A percentile compares a stretch with the other conserved stretches of the same genome.
Evolutionary conservation across 2,329 filamentous ascomycete genomes (phyloP).

Genomic region (Cytospora chrysosperma): DNA sequence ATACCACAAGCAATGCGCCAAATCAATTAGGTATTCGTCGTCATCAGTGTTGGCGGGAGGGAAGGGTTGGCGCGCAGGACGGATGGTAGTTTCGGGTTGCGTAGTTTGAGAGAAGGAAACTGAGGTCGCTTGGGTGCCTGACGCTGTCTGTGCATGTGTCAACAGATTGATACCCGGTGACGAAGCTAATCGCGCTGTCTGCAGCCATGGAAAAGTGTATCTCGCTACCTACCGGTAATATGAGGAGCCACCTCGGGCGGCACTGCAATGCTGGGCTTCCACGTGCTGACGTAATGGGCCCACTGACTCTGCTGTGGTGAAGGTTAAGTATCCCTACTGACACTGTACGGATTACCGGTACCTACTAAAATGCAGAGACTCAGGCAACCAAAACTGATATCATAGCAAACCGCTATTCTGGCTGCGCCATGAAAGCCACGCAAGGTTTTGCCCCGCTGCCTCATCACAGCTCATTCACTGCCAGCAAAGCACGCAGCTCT

Average conservation of each 20-base stretch:
- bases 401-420: background rate
- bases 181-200: conserved; percentile 11
- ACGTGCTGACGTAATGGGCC: background rate
- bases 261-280: conserved; percentile 1
- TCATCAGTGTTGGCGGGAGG: conserved; percentile 9
- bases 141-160: background rate
- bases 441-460: conserved; percentile 11
- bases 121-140: conserved; percentile 7
- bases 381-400: background rate
- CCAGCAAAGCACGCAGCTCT: background rate
- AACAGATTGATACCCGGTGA: conserved; percentile 12
- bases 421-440: conserved; percentile 11
- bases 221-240: conserved; percentile 19
- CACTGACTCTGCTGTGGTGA: background rate
- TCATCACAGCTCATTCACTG: background rate
- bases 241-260: conserved; percentile 6
- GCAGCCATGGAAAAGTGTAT: conserved; percentile 2
- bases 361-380: too few relatives aligned
- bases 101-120: conserved; percentile 16
- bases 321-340: too few relatives aligned
- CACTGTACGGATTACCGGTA: too few relatives aligned
- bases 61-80: conserved; percentile 2
- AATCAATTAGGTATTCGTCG: background rate
- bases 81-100: conserved; percentile 16
- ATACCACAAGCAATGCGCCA: conserved; percentile 9